Evolutionary conservation across 1,139 yeast genomes (phyloP).

Genomic region (Saccharomyces hybrid): DNA sequence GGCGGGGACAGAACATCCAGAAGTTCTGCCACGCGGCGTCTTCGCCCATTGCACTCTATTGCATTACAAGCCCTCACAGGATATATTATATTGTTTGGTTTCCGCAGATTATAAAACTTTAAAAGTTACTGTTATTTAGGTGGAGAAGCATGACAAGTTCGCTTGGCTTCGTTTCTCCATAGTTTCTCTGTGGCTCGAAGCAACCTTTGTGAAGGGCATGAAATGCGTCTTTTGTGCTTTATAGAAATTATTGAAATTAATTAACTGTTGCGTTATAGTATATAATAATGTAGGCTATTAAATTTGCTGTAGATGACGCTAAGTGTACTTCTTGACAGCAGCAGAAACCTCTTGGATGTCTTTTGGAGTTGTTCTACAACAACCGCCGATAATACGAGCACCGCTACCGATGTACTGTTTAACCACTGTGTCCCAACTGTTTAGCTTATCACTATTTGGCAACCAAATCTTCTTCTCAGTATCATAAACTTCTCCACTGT

Average conservation of each 20-base stretch:
- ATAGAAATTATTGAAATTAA: not conserved
- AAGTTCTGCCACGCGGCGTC: too few species aligned
- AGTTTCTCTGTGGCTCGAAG: too few species aligned
- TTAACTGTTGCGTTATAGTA: not conserved
- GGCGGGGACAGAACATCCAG: too few species aligned
- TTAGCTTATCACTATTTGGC: constrained; percentile 5
- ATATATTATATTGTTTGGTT: too few species aligned
- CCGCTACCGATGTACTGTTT: constrained; percentile 15
- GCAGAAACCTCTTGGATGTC: constrained; percentile 20
- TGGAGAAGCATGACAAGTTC: too few species aligned
- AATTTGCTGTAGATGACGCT: not conserved
- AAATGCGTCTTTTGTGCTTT: not conserved
- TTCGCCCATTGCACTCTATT: too few species aligned
- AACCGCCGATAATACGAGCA: constrained; percentile 28
- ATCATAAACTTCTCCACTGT: constrained; percentile 30
- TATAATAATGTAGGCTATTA: not conserved
- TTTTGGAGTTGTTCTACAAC: constrained; percentile 28
- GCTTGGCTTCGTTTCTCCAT: too few species aligned
- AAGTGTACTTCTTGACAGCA: constrained; percentile 12
- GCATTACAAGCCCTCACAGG: too few species aligned
- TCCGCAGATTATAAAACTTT: too few species aligned
- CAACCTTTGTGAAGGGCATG: not conserved
- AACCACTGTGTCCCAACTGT: constrained; percentile 24
- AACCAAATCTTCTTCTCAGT: constrained; percentile 22
- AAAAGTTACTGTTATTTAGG: too few species aligned